These are phyloP conservation scores for Avena eriantha DNA, from an alignment of 176 grass and related monocot species.

Conservation along the genomic window DNA sequence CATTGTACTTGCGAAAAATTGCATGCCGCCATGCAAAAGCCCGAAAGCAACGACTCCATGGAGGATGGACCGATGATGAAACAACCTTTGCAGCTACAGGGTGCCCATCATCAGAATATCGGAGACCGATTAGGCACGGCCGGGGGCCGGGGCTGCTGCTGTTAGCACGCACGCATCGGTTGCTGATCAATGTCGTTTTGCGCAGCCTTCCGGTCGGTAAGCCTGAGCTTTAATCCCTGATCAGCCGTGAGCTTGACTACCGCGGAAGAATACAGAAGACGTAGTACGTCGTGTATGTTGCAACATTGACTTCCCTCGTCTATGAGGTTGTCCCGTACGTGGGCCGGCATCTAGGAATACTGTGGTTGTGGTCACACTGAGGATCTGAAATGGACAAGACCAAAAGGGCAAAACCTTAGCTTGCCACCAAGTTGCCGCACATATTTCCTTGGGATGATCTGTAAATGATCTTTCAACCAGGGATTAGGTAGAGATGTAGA, in stretches of 20 bases:
- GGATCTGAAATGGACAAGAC: not conserved
- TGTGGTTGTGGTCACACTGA: slow-evolving; percentile 5
- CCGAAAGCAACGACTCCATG: slow-evolving; percentile 30
- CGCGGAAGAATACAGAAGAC: too few species aligned
- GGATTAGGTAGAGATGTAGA: slow-evolving; percentile 35
- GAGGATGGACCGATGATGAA: not conserved
- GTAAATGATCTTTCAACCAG: not conserved
- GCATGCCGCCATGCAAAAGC: slow-evolving; percentile 11
- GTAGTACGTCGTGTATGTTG: too few species aligned
- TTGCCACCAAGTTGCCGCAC: slow-evolving; percentile 25
- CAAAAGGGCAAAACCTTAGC: slow-evolving; percentile 4
- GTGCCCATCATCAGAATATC: slow-evolving; percentile 24
- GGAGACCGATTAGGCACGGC: not conserved
- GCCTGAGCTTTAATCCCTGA: too few species aligned
- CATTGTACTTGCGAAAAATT: slow-evolving; percentile 12
- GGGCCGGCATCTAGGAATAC: not conserved
- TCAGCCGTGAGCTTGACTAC: too few species aligned
- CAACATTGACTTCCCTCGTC: not conserved
- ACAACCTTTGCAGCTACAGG: not conserved
- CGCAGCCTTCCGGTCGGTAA: too few species aligned
- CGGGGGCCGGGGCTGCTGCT: not conserved
- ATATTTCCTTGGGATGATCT: slow-evolving; percentile 34
- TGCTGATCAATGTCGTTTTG: too few species aligned
- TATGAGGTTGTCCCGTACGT: slow-evolving; percentile 1
- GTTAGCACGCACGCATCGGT: not conserved